Conservation (phyloP, 2,329 filamentous ascomycete genomes). For the Xylariaceae sp. region DNA sequence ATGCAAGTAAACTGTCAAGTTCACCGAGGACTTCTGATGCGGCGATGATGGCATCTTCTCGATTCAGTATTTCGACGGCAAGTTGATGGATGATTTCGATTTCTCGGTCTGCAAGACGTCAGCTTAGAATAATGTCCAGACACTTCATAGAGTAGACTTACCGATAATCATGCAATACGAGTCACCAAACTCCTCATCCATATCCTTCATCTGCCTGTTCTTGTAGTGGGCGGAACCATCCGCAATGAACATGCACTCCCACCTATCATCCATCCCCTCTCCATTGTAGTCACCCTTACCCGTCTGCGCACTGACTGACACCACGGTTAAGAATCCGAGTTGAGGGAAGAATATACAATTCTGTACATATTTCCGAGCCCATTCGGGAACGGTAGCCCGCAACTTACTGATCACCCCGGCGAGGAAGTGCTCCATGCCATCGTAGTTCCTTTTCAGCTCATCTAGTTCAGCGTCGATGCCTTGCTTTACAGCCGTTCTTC, state of each 20-base stretch:
- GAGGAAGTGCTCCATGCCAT: slow-evolving; percentile 70
- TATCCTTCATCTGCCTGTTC: slow-evolving; percentile 69
- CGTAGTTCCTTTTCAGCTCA: slow-evolving; percentile 68
- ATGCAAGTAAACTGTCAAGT: slow-evolving; percentile 76
- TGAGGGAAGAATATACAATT: slow-evolving; percentile 91
- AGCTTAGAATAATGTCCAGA: slow-evolving; percentile 4
- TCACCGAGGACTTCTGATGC: slow-evolving; percentile 82
- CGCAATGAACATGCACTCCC: slow-evolving; percentile 74
- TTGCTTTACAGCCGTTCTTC: slow-evolving; percentile 65
- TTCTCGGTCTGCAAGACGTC: slow-evolving; percentile 60
- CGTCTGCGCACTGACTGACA: slow-evolving; percentile 56
- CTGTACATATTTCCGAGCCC: slow-evolving; percentile 47
- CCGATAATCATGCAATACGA: slow-evolving; percentile 79
- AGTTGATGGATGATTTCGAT: slow-evolving; percentile 82
- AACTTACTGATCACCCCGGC: slow-evolving; percentile 62
- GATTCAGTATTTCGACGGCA: slow-evolving; percentile 62
- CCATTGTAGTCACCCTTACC: slow-evolving; percentile 61
- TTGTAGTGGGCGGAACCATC: slow-evolving; percentile 78
- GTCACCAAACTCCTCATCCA: slow-evolving; percentile 80
- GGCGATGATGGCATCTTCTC: slow-evolving; percentile 58
- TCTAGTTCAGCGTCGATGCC: slow-evolving; percentile 74
- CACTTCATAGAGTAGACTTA: slow-evolving; percentile 35
- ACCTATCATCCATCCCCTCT: slow-evolving; percentile 51
- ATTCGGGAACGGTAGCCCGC: slow-evolving; percentile 55
- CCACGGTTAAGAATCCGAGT: slow-evolving; percentile 79